Evolutionary conservation across 306 rosid species (phyloP).

Genomic region (Ammopiptanthus mongolicus): DNA sequence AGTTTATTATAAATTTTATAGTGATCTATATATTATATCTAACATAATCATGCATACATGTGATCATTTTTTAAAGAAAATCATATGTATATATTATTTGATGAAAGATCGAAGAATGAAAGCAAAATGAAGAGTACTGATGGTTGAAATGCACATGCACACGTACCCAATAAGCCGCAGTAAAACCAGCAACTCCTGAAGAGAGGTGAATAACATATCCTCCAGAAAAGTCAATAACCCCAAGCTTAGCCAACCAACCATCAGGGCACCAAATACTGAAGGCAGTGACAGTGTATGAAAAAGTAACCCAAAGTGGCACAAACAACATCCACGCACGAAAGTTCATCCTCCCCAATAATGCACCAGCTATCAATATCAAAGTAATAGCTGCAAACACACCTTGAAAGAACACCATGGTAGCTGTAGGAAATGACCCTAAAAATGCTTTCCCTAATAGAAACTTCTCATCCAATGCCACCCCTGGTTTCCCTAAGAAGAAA

Average conservation of each 20-base stretch:
- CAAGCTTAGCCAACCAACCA: slow-evolving; percentile 43
- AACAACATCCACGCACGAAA: slow-evolving; percentile 50
- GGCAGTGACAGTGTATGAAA: slow-evolving; percentile 37
- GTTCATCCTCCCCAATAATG: slow-evolving; percentile 50
- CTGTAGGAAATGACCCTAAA: slow-evolving; percentile 36
- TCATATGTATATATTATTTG: no score
- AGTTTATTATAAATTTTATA: no score
- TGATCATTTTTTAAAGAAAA: no score
- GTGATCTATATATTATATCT: no score
- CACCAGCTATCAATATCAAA: slow-evolving; percentile 43
- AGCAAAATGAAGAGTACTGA: neutral
- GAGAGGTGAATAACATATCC: slow-evolving; percentile 49
- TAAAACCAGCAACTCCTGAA: slow-evolving; percentile 45
- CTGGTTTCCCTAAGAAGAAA: slow-evolving; percentile 37
- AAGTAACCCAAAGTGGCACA: slow-evolving; percentile 48
- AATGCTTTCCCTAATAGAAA: slow-evolving; percentile 38
- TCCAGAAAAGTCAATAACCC: slow-evolving; percentile 48
- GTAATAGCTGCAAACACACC: slow-evolving; percentile 47
- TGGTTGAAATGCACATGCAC: no score
- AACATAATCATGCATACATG: no score
- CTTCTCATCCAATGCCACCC: slow-evolving; percentile 35
- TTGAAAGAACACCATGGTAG: slow-evolving; percentile 46
- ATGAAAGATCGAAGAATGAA: no score
- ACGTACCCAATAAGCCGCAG: slow-evolving; percentile 44
- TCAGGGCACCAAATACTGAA: slow-evolving; percentile 50